Evolutionary conservation across 345 rosid species (phyloP).

Genomic region (Populus ilicifolia): DNA sequence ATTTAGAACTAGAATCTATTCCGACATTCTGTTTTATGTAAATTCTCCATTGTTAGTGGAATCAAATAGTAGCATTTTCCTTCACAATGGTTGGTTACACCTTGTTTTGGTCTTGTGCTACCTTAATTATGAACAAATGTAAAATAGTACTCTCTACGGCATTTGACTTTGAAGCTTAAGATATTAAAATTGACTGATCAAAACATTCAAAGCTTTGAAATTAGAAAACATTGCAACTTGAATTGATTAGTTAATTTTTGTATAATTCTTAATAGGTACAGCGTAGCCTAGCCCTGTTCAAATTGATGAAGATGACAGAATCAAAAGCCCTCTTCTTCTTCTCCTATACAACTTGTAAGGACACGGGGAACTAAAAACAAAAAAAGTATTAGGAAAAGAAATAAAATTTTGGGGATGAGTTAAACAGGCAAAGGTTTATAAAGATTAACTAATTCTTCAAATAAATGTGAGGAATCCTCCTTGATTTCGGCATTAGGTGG

Average conservation of each 20-base stretch:
- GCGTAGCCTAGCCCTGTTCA: neutral
- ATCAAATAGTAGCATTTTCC: neutral
- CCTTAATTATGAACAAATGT: neutral
- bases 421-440: slow-evolving; percentile 23
- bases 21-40: neutral
- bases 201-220: neutral
- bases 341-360: slow-evolving; percentile 8
- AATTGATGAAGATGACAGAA: neutral
- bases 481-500: slow-evolving; percentile 29
- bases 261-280: neutral
- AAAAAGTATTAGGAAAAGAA: neutral
- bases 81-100: neutral
- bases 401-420: neutral
- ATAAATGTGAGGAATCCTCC: slow-evolving; percentile 31
- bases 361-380: neutral
- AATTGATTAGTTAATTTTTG: neutral
- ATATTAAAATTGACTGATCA: neutral
- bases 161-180: neutral
- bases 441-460: slow-evolving; percentile 17
- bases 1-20: neutral
- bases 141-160: neutral
- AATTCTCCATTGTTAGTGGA: neutral
- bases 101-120: neutral
- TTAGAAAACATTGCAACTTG: neutral
- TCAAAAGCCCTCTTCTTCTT: slow-evolving; percentile 2